phyloP scores from a whole-genome alignment of 306 rosid species.

The Hylodesmum podocarpum region DNA sequence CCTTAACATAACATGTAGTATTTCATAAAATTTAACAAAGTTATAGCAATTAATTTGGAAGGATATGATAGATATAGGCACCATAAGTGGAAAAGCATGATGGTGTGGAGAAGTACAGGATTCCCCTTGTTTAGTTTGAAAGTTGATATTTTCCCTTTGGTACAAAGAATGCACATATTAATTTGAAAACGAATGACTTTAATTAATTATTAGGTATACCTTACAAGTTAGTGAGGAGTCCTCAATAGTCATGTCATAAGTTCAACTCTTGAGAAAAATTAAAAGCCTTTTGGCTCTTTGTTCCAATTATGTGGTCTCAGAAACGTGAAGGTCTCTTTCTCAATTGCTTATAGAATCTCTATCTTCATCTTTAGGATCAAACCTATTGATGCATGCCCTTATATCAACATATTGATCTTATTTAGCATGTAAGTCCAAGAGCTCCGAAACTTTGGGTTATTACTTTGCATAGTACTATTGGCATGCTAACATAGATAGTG shows the following conservation, averaged over 20 bases:
- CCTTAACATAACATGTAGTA: background rate
- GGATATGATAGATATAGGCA: background rate
- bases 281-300: background rate
- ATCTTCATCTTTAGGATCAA: constrained; percentile 25
- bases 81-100: constrained; percentile 16
- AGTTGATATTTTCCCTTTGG: constrained; percentile 27
- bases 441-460: constrained; percentile 21
- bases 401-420: background rate
- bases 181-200: background rate
- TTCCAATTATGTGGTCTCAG: constrained; percentile 14
- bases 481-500: background rate
- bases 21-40: background rate
- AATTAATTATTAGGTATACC: background rate
- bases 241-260: background rate
- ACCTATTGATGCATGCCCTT: background rate
- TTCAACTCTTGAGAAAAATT: constrained; percentile 10
- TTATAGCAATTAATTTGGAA: background rate
- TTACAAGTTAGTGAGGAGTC: constrained; percentile 30
- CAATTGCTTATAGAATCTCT: background rate
- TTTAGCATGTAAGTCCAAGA: background rate
- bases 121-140: constrained; percentile 32
- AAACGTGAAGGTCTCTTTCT: constrained; percentile 31
- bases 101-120: constrained; percentile 30
- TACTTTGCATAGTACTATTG: constrained; percentile 2
- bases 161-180: constrained; percentile 38